These are phyloP conservation scores for Fusarium secorum DNA, from an alignment of 2,329 filamentous ascomycete species.

Conservation along the genomic window DNA sequence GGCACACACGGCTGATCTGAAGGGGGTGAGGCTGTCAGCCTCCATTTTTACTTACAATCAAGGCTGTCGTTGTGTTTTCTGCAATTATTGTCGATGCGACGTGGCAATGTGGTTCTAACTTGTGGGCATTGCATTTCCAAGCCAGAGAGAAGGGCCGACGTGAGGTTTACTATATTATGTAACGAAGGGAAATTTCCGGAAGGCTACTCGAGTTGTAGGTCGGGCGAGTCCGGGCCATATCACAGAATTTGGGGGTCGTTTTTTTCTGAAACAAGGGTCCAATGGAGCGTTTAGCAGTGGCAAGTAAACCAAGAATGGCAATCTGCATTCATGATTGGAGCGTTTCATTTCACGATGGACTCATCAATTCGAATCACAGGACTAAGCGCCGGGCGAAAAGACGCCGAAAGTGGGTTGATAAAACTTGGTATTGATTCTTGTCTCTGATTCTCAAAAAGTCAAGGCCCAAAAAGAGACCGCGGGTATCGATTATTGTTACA, in stretches of 20 bases:
- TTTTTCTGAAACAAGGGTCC: constrained; percentile 21
- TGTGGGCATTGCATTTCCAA: constrained; percentile 55
- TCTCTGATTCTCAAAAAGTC: constrained; percentile 2
- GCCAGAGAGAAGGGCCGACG: constrained; percentile 50
- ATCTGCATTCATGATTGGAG: constrained; percentile 15
- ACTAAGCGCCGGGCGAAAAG: background rate
- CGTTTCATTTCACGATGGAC: constrained; percentile 3
- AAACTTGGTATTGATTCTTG: constrained; percentile 17
- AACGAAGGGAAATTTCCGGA: constrained; percentile 38
- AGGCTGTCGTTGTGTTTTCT: background rate
- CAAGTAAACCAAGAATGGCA: background rate
- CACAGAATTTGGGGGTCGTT: background rate
- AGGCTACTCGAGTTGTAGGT: background rate
- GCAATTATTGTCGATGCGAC: constrained; percentile 32
- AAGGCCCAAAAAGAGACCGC: constrained; percentile 17
- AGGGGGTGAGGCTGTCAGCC: background rate
- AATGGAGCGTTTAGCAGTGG: constrained; percentile 2
- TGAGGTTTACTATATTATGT: constrained; percentile 21
- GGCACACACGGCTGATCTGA: too few relatives aligned
- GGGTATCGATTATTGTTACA: constrained; percentile 36
- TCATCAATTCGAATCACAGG: background rate
- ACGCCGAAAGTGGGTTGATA: constrained; percentile 9
- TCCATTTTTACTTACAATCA: background rate
- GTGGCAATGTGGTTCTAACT: constrained; percentile 55
- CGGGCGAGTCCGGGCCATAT: constrained; percentile 26